A percentile compares a stretch with the other conserved stretches of the same genome.
These are phyloP conservation scores for Aeschynomene evenia DNA, from an alignment of 306 rosid species.

Conservation along the genomic window DNA sequence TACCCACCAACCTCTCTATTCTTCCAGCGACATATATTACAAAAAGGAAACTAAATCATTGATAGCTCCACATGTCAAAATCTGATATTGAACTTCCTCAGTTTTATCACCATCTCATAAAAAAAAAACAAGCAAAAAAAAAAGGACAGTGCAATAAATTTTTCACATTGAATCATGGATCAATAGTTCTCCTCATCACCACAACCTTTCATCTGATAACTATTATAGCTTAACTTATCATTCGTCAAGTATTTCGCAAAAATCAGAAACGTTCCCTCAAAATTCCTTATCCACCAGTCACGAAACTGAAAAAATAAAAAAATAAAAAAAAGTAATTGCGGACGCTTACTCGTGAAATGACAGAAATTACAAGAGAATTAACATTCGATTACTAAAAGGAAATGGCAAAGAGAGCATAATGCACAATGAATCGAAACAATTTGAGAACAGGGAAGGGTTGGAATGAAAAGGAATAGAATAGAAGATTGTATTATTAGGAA, in stretches of 20 bases:
- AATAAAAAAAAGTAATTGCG: neutral
- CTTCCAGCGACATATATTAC: neutral
- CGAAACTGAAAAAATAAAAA: neutral
- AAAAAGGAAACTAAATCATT: neutral
- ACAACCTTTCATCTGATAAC: neutral
- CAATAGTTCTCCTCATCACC: neutral
- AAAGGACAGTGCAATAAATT: neutral
- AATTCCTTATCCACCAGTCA: neutral
- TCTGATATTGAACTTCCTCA: constrained; percentile 6
- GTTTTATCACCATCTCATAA: neutral
- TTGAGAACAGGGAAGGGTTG: too few relatives aligned
- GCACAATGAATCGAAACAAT: neutral
- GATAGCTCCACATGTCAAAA: neutral
- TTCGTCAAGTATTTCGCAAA: neutral
- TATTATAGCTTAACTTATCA: neutral
- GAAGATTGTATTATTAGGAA: neutral
- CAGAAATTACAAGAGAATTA: neutral
- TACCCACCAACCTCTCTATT: neutral
- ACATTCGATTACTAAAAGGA: neutral
- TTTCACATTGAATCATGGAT: neutral
- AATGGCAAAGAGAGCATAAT: neutral
- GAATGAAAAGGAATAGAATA: too few relatives aligned
- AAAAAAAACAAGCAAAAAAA: neutral
- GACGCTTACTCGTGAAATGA: neutral
- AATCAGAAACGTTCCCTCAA: neutral